Base-by-base conservation (phyloP, 306 rosid genomes). In the Cicer cuneatum region DNA sequence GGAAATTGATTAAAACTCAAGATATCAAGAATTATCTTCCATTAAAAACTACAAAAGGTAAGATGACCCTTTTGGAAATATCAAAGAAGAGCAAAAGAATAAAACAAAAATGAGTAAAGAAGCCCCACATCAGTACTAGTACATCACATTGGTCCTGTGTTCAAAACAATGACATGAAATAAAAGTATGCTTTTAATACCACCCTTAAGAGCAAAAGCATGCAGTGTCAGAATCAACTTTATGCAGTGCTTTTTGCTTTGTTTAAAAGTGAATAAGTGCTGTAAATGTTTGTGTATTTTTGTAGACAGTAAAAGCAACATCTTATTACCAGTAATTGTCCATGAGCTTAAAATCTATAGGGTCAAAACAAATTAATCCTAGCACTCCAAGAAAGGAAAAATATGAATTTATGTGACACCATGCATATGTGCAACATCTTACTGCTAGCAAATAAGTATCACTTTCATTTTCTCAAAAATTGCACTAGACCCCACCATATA, bases 121-220 rank as follows among this genome's bases (percentile, higher is more conserved):
- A 59, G 47, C 74, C 82, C 86, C 84, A 67, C 80, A 4, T 29
- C 35, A 29, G 35, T 29, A 29, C 35, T 5, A 29, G 35, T 29
- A 29, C 35, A 29, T 16, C 84, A 79, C 75, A 71, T 35, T 66
- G 74, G 75, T 67, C 74, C 71, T 59, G 84, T 72, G 82, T 60
- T 67, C 57, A 72, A 79, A 64, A 85, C 73, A 79, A 76, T 75
- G 89, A 80, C 84, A 79, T 75, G 80, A 66, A 52, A 75, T 45
- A 48, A 82, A 75, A 82, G 88, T 66, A 62, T 45, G 75, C 59
- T 79, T 82, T 78, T 62, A 82, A 59, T 75, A 71, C 61, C 69
- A 78, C 53, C 37, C 81, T 72, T 59, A 71, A 69, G 52, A 60
- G 43, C 72, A 85, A 76, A 75, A 74, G 66, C 64, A 76, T 53